Base-by-base conservation (phyloP, 2,329 filamentous ascomycete genomes). In the Fusarium scirpi region DNA sequence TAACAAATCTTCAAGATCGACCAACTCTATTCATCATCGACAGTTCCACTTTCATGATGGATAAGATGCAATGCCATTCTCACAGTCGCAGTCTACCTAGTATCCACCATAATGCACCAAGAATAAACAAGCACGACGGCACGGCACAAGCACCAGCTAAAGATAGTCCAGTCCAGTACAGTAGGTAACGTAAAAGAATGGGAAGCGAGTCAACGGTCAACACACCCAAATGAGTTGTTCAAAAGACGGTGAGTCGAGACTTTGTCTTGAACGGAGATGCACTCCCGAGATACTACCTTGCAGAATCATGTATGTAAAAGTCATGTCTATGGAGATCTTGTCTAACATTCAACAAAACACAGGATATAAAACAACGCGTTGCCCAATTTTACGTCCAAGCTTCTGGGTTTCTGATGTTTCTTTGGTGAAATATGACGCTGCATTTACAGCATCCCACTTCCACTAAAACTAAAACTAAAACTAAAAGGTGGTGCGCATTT, bases 241-340 rank as follows among this genome's bases (percentile, higher is more conserved):
- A 71, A 71, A 71, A 71, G 68, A 71, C 68, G 68, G 68, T 71
- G 68, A 71, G 68, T 41, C 56, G 40, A 46, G 24, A 9, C 18
- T 38, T 18, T 52, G 18, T 25, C n/a, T 55, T 69, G 20, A 52
- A 46, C 59, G 68, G 68, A 70, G 53, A 53, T 55, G 53, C 41
- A 71, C 44, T 53, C 53, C 59, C 68, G 59, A 60, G 43, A 51
- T 44, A n/a, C 22, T 55, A 12, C n/a, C 55, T 62, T 49, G 27
- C 41, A 34, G 29, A 34, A 57, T 46, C n/a, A 18, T 38, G 18
- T 45, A 30, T 25, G 63, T 40, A 58, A 45, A 68, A 48, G 44
- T 69, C 63, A 69, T 52, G 52, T 49, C 61, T 25, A 9, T 40
- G 27, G 16, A 15, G 13, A 22, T 24, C n/a, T 57, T 24, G 12